A percentile compares a stretch with the other conserved stretches of the same genome.
Conservation (phyloP, 1,284 basidiomycete genomes). For the Ustilago nuda region DNA sequence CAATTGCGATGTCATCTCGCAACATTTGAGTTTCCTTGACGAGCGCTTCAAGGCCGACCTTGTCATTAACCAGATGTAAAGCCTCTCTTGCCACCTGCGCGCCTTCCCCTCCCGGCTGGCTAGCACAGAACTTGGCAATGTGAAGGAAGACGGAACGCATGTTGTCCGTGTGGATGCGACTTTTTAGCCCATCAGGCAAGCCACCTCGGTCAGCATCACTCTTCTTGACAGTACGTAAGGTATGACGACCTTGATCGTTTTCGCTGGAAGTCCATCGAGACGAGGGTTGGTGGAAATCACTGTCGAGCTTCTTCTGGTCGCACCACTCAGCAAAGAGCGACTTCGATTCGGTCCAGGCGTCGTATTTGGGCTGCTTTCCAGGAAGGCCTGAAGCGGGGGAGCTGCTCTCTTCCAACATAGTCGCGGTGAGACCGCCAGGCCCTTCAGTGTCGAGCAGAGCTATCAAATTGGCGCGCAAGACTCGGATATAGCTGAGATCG, state of each 20-base stretch:
- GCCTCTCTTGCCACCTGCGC: conserved; percentile 31
- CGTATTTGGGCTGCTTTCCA: conserved; percentile 3
- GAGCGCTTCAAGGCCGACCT: conserved; percentile 18
- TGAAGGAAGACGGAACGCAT: conserved; percentile 18
- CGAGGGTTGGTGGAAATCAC: background rate
- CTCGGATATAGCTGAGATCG: conserved; percentile 23
- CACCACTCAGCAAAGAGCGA: conserved; percentile 21
- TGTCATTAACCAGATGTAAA: conserved; percentile 19
- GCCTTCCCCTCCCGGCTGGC: background rate
- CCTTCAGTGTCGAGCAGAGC: conserved; percentile 3
- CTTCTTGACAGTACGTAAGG: background rate
- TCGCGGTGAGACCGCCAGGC: conserved; percentile 29
- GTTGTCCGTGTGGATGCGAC: conserved; percentile 13
- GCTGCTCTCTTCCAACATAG: background rate
- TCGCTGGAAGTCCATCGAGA: conserved; percentile 6
- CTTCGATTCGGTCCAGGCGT: conserved; percentile 36
- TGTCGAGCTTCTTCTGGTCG: background rate
- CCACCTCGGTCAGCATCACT: background rate
- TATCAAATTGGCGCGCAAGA: conserved; percentile 23
- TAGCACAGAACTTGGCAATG: conserved; percentile 15
- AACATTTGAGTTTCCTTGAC: conserved; percentile 3
- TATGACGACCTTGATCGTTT: background rate
- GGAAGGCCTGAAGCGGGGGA: background rate
- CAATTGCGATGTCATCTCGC: conserved; percentile 1
- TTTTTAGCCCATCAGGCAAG: background rate